These are phyloP conservation scores for Pleodorina starrii DNA, from an alignment of 139 green algal species.

Conservation along the genomic window DNA sequence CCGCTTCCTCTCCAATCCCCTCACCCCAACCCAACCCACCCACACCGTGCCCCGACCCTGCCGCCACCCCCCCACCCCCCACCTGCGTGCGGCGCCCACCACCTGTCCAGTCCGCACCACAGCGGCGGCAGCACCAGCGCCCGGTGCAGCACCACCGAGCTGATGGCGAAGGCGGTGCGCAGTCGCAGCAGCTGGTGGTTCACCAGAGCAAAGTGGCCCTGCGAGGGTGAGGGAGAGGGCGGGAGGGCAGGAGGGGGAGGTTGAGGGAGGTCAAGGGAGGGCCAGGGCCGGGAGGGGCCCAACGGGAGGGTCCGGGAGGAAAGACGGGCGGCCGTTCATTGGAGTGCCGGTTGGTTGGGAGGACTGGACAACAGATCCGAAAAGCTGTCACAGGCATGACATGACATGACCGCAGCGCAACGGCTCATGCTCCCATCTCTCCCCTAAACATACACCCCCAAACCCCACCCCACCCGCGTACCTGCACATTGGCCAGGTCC, in stretches of 20 bases:
- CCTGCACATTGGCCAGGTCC: slow-evolving; percentile 69
- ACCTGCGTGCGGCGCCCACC: slow-evolving; percentile 91
- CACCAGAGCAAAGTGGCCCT: slow-evolving; percentile 86
- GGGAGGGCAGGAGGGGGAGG: not conserved
- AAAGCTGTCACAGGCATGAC: no score
- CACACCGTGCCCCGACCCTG: no score
- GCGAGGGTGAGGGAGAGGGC: not conserved
- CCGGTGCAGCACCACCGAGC: slow-evolving; percentile 67
- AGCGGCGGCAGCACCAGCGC: slow-evolving; percentile 86
- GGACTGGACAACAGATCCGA: no score
- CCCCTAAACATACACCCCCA: no score
- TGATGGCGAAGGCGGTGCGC: slow-evolving; percentile 72
- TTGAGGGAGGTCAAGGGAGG: not conserved
- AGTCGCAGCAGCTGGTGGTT: slow-evolving; percentile 82
- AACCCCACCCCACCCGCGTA: not conserved
- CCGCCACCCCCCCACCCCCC: not conserved
- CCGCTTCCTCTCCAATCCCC: no score
- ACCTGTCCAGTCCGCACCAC: slow-evolving; percentile 87
- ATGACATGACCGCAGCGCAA: no score
- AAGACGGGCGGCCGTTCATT: no score
- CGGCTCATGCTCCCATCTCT: no score
- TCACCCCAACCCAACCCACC: no score
- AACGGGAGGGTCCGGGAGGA: no score
- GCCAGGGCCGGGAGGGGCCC: no score
- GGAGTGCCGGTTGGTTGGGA: no score